Percentiles rank a stretch among this genome's conserved stretches.
Evolutionary conservation across 208 protist genomes (phyloP).

Genomic region (Giardia duodenalis): DNA sequence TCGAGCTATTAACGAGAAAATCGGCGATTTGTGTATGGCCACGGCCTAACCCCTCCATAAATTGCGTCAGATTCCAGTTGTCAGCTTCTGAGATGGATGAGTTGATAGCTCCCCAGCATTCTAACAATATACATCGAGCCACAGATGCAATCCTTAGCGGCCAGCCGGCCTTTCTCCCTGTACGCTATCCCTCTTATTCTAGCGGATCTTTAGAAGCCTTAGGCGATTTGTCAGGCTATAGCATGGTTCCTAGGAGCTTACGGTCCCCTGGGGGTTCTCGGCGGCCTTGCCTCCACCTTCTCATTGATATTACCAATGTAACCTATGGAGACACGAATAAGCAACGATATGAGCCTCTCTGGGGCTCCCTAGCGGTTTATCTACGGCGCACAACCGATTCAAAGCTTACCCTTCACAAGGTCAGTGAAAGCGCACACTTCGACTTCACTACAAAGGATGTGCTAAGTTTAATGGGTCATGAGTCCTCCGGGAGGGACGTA

Average conservation of each 20-base stretch:
- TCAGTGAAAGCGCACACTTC: neutral
- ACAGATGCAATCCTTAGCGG: neutral
- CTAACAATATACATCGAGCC: neutral
- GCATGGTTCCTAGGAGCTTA: no score
- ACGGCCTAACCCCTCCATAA: neutral
- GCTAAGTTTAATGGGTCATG: neutral
- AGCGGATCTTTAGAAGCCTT: no score
- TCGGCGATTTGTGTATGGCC: no score
- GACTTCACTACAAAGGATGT: slow-evolving; percentile 7
- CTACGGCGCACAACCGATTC: neutral
- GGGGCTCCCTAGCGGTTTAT: neutral
- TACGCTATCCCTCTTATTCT: neutral
- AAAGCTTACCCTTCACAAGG: neutral
- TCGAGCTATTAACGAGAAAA: no score
- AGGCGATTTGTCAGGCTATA: no score
- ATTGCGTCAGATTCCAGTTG: neutral
- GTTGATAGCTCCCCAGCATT: neutral
- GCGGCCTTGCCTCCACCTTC: neutral
- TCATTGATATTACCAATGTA: neutral
- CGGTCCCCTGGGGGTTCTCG: no score
- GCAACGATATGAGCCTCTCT: neutral
- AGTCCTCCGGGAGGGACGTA: neutral
- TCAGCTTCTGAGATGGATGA: neutral
- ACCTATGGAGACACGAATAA: neutral
- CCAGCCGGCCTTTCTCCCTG: neutral